Percentiles rank a stretch among this genome's conserved stretches.
Conservation (phyloP, 1,284 basidiomycete species). For the Puccinia polysora region DNA sequence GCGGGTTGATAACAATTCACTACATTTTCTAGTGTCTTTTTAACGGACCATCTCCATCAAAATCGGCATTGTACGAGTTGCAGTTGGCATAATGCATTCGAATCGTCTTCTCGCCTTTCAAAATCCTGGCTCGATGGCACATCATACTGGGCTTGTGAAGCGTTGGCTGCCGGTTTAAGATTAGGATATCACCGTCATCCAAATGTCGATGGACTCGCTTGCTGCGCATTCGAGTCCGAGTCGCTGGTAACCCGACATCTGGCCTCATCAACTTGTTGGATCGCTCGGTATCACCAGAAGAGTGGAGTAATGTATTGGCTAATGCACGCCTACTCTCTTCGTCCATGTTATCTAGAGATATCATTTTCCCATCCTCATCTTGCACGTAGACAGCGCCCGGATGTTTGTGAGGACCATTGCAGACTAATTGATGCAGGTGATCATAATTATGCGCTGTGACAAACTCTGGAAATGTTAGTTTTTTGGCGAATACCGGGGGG, state of each 20-base stretch:
- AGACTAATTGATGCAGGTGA: slow-evolving; percentile 82
- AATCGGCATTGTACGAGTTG: slow-evolving; percentile 99
- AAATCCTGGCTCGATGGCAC: slow-evolving; percentile 87
- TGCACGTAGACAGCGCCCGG: slow-evolving; percentile 94
- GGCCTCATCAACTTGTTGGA: slow-evolving; percentile 58
- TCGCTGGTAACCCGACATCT: slow-evolving; percentile 50
- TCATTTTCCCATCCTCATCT: slow-evolving; percentile 83
- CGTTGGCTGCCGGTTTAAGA: slow-evolving; percentile 96
- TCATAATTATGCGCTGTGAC: slow-evolving; percentile 89
- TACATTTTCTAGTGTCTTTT: neutral
- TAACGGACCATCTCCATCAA: slow-evolving; percentile 85
- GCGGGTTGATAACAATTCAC: neutral
- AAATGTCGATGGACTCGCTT: slow-evolving; percentile 98
- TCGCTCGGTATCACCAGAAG: slow-evolving; percentile 65
- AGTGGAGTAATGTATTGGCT: slow-evolving; percentile 93
- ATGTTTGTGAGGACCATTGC: slow-evolving; percentile 80
- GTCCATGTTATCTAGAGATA: slow-evolving; percentile 76
- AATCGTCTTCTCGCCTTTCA: slow-evolving; percentile 96
- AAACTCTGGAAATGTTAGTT: slow-evolving; percentile 95
- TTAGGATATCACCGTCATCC: slow-evolving; percentile 87
- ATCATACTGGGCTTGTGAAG: slow-evolving; percentile 99
- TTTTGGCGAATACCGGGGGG: slow-evolving; percentile 93
- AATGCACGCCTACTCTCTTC: slow-evolving; percentile 87
- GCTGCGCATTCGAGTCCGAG: slow-evolving; percentile 61
- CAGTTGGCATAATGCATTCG: slow-evolving; percentile 99